These are phyloP conservation scores for Suhomyces ambrosiae DNA, from an alignment of 1,139 yeast genomes.

Conservation along the genomic window DNA sequence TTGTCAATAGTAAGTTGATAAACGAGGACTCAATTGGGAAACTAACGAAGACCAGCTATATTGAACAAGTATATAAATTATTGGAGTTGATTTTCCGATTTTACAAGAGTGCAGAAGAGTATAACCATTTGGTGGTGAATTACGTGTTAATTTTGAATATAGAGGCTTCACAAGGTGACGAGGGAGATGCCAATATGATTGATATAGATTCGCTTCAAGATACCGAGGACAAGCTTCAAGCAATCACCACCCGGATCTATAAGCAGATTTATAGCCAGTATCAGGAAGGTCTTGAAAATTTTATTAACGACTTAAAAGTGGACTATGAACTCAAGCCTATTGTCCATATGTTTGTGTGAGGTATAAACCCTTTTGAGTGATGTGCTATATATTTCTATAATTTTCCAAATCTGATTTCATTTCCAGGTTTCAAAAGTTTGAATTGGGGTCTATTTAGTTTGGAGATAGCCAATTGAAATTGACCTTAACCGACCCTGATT, in stretches of 20 bases:
- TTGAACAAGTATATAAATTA: constrained; percentile 48
- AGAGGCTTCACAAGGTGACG: constrained; percentile 23
- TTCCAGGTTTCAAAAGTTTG: too few species aligned
- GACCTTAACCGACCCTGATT: too few species aligned
- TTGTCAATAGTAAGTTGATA: constrained; percentile 45
- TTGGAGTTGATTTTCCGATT: constrained; percentile 47
- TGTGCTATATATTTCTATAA: too few species aligned
- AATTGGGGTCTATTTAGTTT: too few species aligned
- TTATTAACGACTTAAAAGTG: constrained; percentile 32
- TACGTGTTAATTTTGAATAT: constrained; percentile 27
- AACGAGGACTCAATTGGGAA: constrained; percentile 40
- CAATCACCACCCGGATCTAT: constrained; percentile 29
- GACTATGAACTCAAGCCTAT: constrained; percentile 32
- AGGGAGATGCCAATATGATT: constrained; percentile 5
- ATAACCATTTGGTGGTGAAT: constrained; percentile 33
- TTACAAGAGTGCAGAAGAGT: constrained; percentile 49
- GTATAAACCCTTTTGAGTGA: background rate
- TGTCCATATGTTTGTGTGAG: constrained; percentile 10
- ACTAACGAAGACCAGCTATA: constrained; percentile 40
- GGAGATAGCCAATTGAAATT: too few species aligned
- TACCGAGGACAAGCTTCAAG: constrained; percentile 29
- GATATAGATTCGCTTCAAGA: constrained; percentile 17
- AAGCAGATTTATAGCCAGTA: constrained; percentile 29
- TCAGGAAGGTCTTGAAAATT: constrained; percentile 20
- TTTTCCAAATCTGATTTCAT: too few species aligned